Evolutionary conservation across 2,329 filamentous ascomycete genomes (phyloP), one percentile per base, ranked within the genome.

Genomic region (Dothistroma pini): DNA sequence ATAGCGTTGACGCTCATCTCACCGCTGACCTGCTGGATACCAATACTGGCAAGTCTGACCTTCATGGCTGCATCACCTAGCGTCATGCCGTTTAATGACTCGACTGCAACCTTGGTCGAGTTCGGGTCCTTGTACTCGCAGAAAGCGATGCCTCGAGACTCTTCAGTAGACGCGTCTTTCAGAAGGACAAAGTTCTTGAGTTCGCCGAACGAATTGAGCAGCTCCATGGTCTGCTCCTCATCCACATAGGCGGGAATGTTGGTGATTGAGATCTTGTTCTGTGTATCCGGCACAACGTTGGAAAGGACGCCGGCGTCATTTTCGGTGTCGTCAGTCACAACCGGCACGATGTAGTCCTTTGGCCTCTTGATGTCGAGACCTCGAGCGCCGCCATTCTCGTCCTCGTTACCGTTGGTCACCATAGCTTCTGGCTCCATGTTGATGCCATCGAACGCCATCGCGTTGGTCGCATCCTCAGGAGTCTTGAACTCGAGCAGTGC

Each of bases 1-100:
- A 99, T 97, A 65, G 95, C 95, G 69, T 95, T 96, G 64, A 99
- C 93, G 58, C 93, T 91, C 83, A 97, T 96, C 72, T 99, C 95
- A 47, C 96, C 84, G 65, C 92, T 92, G 22, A 92, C 92, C 75
- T 99, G 95, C n/a, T 92, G 93, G 63, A 91, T 88, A 68, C 95
- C 95, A 66, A 97, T 90, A 75, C 93, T 96, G 32, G 95, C 96
- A 72, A 93, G 91, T 67, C 86, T 82, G 38, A 97, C 92, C 78
- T 89, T 93, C 58, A 99, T 83, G 69, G 88, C 86, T 70, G 89
- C 89, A 64, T 96, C 93, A 47, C 91, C 93, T 14, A 99, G 86
- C 66, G 95, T 90, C 88, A 99, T 96, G 35, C 89, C 90, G 70
- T 97, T 93, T 32, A 99, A 80, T 11, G 91, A 91, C 68, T 97